Evolutionary conservation across 495 filamentous ascomycete genomes (phyloP).

Genomic region (Penicillium riverlandense): DNA sequence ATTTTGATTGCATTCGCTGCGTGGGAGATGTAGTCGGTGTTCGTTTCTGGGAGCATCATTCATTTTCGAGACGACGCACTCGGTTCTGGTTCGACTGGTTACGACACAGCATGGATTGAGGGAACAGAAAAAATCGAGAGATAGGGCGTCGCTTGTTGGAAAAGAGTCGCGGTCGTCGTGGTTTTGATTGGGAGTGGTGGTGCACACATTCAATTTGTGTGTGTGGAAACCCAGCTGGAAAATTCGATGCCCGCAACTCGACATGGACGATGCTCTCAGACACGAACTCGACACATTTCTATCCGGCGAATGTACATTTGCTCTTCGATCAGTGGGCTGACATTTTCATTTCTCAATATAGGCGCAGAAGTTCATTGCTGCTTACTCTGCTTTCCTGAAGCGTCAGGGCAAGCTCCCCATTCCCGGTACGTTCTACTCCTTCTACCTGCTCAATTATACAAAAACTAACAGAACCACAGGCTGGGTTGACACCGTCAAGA

Average conservation of each 20-base stretch:
- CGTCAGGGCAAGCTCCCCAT: conserved; percentile 97
- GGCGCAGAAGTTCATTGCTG: conserved; percentile 91
- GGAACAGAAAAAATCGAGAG: too few species aligned
- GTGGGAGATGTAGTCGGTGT: conserved; percentile 10
- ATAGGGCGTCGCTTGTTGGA: too few species aligned
- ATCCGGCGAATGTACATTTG: conserved; percentile 1
- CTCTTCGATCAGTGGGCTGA: conserved; percentile 17
- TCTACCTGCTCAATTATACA: too few species aligned
- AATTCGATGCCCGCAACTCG: too few species aligned
- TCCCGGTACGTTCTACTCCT: conserved; percentile 39
- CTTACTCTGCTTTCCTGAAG: conserved; percentile 97
- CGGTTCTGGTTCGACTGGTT: too few species aligned
- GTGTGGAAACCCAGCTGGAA: too few species aligned
- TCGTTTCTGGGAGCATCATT: conserved; percentile 11
- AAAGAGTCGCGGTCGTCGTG: too few species aligned
- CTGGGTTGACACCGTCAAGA: conserved; percentile 99
- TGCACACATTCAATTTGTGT: too few species aligned
- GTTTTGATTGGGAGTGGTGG: too few species aligned
- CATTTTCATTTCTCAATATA: conserved; percentile 25
- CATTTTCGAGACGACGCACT: too few species aligned
- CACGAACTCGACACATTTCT: conserved; percentile 14
- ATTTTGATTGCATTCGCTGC: conserved; percentile 15
- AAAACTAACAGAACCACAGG: conserved; percentile 14
- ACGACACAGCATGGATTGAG: too few species aligned
- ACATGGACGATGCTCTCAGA: conserved; percentile 8